Conservation (phyloP, 2,329 filamentous ascomycete species). For the Penicillium sp. region DNA sequence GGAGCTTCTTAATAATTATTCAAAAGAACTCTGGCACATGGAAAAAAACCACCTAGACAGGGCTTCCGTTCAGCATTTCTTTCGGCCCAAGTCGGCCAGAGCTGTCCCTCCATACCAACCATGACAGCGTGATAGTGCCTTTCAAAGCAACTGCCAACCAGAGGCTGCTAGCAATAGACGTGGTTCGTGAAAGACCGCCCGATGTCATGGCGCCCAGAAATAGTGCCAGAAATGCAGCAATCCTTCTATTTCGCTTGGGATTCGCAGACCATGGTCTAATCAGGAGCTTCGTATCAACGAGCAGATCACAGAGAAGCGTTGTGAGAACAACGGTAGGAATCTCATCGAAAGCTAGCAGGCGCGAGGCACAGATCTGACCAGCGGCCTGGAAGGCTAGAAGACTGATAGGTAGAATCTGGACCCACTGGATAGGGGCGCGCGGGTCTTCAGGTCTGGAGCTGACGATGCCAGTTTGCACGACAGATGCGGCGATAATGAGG, state of each 20-base stretch:
- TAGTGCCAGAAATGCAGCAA: conserved; percentile 42
- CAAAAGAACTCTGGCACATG: too few relatives aligned
- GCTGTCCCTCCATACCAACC: conserved; percentile 40
- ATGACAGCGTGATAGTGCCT: conserved; percentile 38
- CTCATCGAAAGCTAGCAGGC: conserved; percentile 44
- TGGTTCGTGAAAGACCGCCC: conserved; percentile 43
- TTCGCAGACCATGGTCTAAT: conserved; percentile 33
- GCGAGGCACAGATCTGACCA: conserved; percentile 46
- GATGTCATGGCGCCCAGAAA: conserved; percentile 48
- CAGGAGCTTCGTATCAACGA: conserved; percentile 40
- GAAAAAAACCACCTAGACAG: background rate
- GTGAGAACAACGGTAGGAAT: conserved; percentile 50
- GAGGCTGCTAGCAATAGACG: conserved; percentile 42
- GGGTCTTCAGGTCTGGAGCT: conserved; percentile 36
- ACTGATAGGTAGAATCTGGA: conserved; percentile 43
- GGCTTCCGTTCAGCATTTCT: background rate
- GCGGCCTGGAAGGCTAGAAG: conserved; percentile 47
- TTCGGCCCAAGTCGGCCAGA: conserved; percentile 5
- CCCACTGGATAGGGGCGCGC: conserved; percentile 40
- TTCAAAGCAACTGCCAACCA: conserved; percentile 49
- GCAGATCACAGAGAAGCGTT: conserved; percentile 45
- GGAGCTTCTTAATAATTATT: too few relatives aligned
- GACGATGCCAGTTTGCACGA: conserved; percentile 42
- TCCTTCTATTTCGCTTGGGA: conserved; percentile 40
- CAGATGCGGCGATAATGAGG: conserved; percentile 39